A percentile compares a stretch with the other conserved stretches of the same genome.
These are phyloP conservation scores for Sporisorium sorghi DNA, from an alignment of 1,284 basidiomycete genomes.

Conservation along the genomic window DNA sequence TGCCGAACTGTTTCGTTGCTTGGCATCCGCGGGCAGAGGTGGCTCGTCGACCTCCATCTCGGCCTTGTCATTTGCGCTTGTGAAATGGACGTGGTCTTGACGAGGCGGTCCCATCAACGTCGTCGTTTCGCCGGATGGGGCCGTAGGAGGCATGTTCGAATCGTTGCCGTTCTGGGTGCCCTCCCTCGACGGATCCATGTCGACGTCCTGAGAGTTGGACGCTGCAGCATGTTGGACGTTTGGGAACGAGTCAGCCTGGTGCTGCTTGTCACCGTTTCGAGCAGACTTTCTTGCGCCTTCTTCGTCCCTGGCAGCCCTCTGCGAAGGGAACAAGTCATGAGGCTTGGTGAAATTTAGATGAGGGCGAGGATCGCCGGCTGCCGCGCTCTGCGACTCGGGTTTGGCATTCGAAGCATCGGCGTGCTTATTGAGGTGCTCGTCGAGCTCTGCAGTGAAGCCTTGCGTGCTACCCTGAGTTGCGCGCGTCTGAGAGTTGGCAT, in stretches of 20 bases:
- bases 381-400: constrained; percentile 1
- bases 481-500: constrained; percentile 16
- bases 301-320: constrained; percentile 38
- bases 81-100: neutral
- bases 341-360: constrained; percentile 44
- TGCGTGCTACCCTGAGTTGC: constrained; percentile 1
- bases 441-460: constrained; percentile 1
- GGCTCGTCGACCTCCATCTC: constrained; percentile 21
- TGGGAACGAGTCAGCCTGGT: neutral
- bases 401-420: neutral
- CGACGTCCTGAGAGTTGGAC: neutral
- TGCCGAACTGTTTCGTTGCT: constrained; percentile 25
- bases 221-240: neutral
- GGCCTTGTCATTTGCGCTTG: neutral
- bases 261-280: constrained; percentile 7
- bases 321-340: constrained; percentile 42
- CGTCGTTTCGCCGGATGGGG: neutral
- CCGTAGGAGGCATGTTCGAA: neutral
- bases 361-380: neutral
- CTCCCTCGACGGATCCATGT: neutral
- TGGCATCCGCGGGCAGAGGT: constrained; percentile 10
- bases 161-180: neutral
- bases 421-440: constrained; percentile 9
- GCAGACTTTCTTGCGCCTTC: constrained; percentile 42
- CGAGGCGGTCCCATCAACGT: constrained; percentile 11